Percentiles rank a stretch among this genome's conserved stretches.
Conservation (phyloP, 768 basidiomycete genomes). For the Agaricus subrufescens region DNA sequence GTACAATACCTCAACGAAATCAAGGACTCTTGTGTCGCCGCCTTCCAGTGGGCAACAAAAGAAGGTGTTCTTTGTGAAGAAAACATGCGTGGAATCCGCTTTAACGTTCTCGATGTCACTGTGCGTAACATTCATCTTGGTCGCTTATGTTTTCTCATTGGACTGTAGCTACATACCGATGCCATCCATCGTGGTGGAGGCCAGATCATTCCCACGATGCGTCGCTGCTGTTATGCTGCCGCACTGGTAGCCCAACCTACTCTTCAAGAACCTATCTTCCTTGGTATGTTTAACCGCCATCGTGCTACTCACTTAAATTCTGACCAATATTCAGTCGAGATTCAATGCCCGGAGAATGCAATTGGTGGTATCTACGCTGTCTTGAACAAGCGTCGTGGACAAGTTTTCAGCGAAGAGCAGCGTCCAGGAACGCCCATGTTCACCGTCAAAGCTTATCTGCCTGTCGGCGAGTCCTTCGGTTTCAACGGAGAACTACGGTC, state of each 20-base stretch:
- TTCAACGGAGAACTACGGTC: conserved; percentile 96
- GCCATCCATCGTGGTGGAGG: conserved; percentile 99
- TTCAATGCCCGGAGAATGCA: conserved; percentile 95
- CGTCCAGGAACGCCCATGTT: conserved; percentile 98
- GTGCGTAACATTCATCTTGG: conserved; percentile 37
- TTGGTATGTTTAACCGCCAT: conserved; percentile 45
- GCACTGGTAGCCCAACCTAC: conserved; percentile 86
- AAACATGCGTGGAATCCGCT: conserved; percentile 97
- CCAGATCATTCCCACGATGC: conserved; percentile 95
- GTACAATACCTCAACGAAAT: conserved; percentile 99
- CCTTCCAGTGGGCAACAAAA: conserved; percentile 99
- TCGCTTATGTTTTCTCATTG: conserved; percentile 3
- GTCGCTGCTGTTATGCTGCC: conserved; percentile 95
- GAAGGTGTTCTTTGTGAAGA: conserved; percentile 96
- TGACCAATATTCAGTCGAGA: conserved; percentile 62
- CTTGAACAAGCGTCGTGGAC: conserved; percentile 95
- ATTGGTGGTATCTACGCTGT: conserved; percentile 96
- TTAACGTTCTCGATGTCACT: conserved; percentile 95
- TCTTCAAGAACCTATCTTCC: conserved; percentile 96
- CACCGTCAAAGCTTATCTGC: conserved; percentile 96
- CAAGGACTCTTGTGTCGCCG: conserved; percentile 99
- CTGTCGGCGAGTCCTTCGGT: conserved; percentile 90
- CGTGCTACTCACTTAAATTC: background rate
- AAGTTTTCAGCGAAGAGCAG: conserved; percentile 98
- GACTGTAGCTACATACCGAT: conserved; percentile 83